These are phyloP conservation scores for Candida krabiensis DNA, from an alignment of 805 yeast species.

Conservation along the genomic window DNA sequence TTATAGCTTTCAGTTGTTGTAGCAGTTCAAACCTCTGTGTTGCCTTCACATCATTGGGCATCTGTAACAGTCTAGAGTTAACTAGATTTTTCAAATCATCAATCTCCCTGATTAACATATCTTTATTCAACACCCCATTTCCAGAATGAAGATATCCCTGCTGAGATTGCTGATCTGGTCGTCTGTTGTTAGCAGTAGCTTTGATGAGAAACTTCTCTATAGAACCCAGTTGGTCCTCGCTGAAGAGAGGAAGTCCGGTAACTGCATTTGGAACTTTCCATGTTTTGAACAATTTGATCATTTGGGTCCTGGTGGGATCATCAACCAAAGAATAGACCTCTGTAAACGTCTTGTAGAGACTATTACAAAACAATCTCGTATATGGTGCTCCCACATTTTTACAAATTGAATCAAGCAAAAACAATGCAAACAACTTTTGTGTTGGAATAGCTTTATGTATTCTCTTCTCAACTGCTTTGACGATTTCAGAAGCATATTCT, in stretches of 20 bases:
- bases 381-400: constrained; percentile 91
- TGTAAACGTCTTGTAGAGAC: constrained; percentile 67
- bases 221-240: constrained; percentile 62
- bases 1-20: constrained; percentile 40
- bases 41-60: constrained; percentile 40
- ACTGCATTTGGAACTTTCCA: constrained; percentile 75
- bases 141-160: constrained; percentile 1
- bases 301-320: constrained; percentile 69
- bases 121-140: constrained; percentile 16
- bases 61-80: constrained; percentile 37
- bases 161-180: constrained; percentile 16
- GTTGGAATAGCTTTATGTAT: constrained; percentile 76
- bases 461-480: constrained; percentile 71
- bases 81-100: constrained; percentile 43
- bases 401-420: constrained; percentile 86
- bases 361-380: constrained; percentile 70
- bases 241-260: constrained; percentile 71
- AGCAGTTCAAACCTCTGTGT: constrained; percentile 45
- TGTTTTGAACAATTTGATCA: constrained; percentile 77
- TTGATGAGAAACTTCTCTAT: constrained; percentile 72
- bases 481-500: constrained; percentile 72
- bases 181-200: constrained; percentile 47
- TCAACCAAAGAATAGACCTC: constrained; percentile 77
- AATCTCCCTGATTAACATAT: constrained; percentile 29
- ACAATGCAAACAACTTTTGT: constrained; percentile 81